Evolutionary conservation across 2,329 filamentous ascomycete species (phyloP).

Genomic region (Tolypocladium nubicola): DNA sequence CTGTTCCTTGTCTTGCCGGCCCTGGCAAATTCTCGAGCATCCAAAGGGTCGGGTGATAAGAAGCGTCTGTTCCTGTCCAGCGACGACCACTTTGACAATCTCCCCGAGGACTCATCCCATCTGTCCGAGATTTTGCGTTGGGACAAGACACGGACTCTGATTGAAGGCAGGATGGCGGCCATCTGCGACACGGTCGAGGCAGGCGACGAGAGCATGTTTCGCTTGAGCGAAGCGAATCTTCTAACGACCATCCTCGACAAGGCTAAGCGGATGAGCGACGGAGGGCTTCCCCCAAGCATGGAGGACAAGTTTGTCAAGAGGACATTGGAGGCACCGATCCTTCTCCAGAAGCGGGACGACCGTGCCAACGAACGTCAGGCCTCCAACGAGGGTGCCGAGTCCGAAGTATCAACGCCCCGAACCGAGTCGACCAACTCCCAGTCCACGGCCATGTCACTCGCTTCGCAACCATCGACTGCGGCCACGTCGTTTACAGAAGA

Average conservation of each 20-base stretch:
- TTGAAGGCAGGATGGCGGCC: slow-evolving; percentile 56
- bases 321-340: slow-evolving; percentile 64
- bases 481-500: slow-evolving; percentile 32
- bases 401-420: slow-evolving; percentile 9
- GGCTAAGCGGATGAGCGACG: slow-evolving; percentile 54
- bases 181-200: slow-evolving; percentile 78
- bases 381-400: slow-evolving; percentile 7
- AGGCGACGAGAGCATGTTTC: slow-evolving; percentile 76
- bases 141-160: slow-evolving; percentile 31
- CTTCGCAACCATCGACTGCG: slow-evolving; percentile 32
- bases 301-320: slow-evolving; percentile 76
- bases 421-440: slow-evolving; percentile 28
- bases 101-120: slow-evolving; percentile 45
- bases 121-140: slow-evolving; percentile 45
- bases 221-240: slow-evolving; percentile 64
- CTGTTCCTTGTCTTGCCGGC: slow-evolving; percentile 74
- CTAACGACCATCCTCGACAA: slow-evolving; percentile 56
- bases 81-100: slow-evolving; percentile 61
- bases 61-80: slow-evolving; percentile 58
- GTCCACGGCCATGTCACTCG: slow-evolving; percentile 18
- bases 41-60: slow-evolving; percentile 31
- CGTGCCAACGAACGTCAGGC: slow-evolving; percentile 6
- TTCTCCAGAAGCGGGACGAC: slow-evolving; percentile 53
- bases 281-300: slow-evolving; percentile 64
- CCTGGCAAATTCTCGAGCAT: slow-evolving; percentile 36